Base-by-base conservation (phyloP, 2,329 filamentous ascomycete genomes). In the Diaporthe eres region DNA sequence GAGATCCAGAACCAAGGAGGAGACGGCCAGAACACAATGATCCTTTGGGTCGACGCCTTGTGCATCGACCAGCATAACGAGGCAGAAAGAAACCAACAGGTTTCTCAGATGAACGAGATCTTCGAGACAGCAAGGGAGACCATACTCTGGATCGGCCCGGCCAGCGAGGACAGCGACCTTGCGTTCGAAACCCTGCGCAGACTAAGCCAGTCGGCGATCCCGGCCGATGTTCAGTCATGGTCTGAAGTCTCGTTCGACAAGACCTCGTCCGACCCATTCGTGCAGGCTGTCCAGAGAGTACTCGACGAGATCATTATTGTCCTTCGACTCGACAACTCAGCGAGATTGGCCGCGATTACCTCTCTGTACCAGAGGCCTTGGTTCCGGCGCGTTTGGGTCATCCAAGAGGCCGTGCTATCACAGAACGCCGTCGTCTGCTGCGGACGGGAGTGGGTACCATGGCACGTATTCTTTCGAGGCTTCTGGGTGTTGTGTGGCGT, bases 1-100 rank as follows among this genome's bases (percentile, higher is more conserved):
- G 42, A 67, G 28, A 5, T 34, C 15, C 37, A 19, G 10, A 39
- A 3, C 6, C 19, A 55, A 4, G 31, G n/a, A 37, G 39, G 34
- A 44, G 13, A 0, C 31, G 39, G 7, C 13, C 47, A 49, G 22
- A 34, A 22, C 5, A 1, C 22, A 6, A 53, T 53, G 51, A 4
- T 53, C n/a, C 67, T 71, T n/a, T 71, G 67, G 67, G 37, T 71
- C 25, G 67, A 71, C 47, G 67, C 67, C 49, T 17, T 71, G 34
- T 71, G 67, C 67, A 71, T 71, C 31, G n/a, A 71, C 22, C 67
- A 71, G 67, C 25, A 55, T 3, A 44, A 71, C 28, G 51, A 55
- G 49, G 49, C 47, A 31, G 67, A 71, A 51, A 53, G 37, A 25
- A 71, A 19, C 19, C 47, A 57, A 25, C 67, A 71, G 31, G 67